These are phyloP conservation scores for Suillus sp. DNA, from an alignment of 768 basidiomycete genomes.

Conservation along the genomic window DNA sequence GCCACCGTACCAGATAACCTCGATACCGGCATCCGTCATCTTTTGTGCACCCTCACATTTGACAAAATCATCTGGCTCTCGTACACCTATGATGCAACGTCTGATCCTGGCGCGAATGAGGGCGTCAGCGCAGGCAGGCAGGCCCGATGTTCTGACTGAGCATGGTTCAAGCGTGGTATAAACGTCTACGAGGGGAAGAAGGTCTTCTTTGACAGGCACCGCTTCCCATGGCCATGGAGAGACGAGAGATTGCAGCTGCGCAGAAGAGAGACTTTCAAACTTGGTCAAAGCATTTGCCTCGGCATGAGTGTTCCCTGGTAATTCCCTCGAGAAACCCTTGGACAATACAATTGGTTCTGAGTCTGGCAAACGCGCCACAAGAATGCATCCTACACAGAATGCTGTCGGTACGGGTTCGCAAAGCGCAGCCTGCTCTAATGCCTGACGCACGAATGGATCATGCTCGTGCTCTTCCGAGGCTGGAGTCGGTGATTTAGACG, in stretches of 20 bases:
- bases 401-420: slow-evolving; percentile 72
- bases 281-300: slow-evolving; percentile 93
- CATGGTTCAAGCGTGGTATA: slow-evolving; percentile 99
- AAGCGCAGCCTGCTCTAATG: slow-evolving; percentile 70
- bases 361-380: slow-evolving; percentile 52
- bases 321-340: slow-evolving; percentile 87
- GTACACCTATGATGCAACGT: slow-evolving; percentile 84
- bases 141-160: slow-evolving; percentile 84
- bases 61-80: slow-evolving; percentile 94
- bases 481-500: no score
- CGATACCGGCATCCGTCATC: slow-evolving; percentile 68
- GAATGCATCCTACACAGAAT: slow-evolving; percentile 90
- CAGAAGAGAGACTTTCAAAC: slow-evolving; percentile 46
- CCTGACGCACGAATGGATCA: slow-evolving; percentile 54
- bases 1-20: slow-evolving; percentile 73
- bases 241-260: slow-evolving; percentile 44
- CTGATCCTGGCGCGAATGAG: slow-evolving; percentile 70
- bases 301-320: slow-evolving; percentile 94
- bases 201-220: slow-evolving; percentile 40
- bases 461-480: slow-evolving; percentile 29
- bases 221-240: slow-evolving; percentile 15
- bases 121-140: slow-evolving; percentile 83
- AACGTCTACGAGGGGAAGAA: slow-evolving; percentile 65
- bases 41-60: slow-evolving; percentile 84
- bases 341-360: slow-evolving; percentile 57